Evolutionary conservation across 164 flowering plant genomes (phyloP), one percentile per base, ranked within the genome.

Genomic region (Chloranthus sessilifolius): DNA sequence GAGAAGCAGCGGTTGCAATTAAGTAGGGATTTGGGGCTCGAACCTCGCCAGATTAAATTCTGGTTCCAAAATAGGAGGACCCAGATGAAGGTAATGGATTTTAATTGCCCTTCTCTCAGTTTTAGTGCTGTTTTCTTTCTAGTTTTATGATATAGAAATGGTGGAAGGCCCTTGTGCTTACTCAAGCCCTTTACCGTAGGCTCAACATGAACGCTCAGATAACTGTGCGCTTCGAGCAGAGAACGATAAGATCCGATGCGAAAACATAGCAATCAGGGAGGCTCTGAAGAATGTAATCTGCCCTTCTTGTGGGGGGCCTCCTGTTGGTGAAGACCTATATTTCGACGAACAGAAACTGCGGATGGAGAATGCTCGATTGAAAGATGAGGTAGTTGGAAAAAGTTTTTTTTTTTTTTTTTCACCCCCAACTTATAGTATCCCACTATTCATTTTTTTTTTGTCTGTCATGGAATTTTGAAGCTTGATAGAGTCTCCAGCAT

Each of bases 51-150:
- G 66, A 81, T 88, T 69, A 88, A 88, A 68, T 88, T 88, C 60
- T 88, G 96, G 96, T 88, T 88, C 50, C 96, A 85, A 52, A 88
- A 88, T 54, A 62, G 89, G 50, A 73, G 90, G 64, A 82, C 96
- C 57, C 88, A 80, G 48, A 77, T 82, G 82, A 88, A 88, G 88
- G 92, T 88, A 26, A 23, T 11, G 31, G 26, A 9, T 16, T 34
- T 35, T 9, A 5, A n/a, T n/a, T n/a, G n/a, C 24, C 9, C 7
- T n/a, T n/a, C n/a, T n/a, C n/a, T n/a, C n/a, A n/a, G n/a, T n/a
- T n/a, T n/a, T n/a, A n/a, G n/a, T 11, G 25, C 22, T 29, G 3
- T 27, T 34, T 15, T n/a, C n/a, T n/a, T n/a, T n/a, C n/a, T n/a
- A n/a, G n/a, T n/a, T n/a, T n/a, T n/a, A n/a, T n/a, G n/a, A n/a